phyloP scores from a whole-genome alignment of 2,329 filamentous ascomycete genomes.

The Monosporascus ibericus region DNA sequence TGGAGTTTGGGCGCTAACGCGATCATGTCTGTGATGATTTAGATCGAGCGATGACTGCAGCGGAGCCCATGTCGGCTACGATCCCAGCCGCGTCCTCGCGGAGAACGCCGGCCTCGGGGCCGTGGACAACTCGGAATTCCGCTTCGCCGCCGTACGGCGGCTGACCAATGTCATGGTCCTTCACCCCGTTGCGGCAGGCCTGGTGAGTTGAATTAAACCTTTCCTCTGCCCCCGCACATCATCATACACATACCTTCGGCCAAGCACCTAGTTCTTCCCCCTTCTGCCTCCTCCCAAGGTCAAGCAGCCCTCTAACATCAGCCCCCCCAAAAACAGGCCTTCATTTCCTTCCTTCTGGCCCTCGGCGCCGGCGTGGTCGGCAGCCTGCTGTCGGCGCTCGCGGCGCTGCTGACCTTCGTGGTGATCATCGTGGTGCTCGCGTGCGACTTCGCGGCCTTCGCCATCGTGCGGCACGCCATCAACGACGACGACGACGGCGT shows the following conservation, averaged over 20 bases:
- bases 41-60: constrained; percentile 17
- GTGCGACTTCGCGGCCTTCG: constrained; percentile 38
- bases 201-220: constrained; percentile 1
- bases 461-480: constrained; percentile 23
- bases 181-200: constrained; percentile 22
- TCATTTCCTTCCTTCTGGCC: constrained; percentile 39
- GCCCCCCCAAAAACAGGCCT: constrained; percentile 18
- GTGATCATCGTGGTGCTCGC: constrained; percentile 35
- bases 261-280: constrained; percentile 16
- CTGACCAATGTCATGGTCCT: constrained; percentile 41
- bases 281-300: constrained; percentile 12
- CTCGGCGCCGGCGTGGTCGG: constrained; percentile 37
- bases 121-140: constrained; percentile 27
- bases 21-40: not conserved
- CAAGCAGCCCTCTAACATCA: not conserved
- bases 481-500: constrained; percentile 11
- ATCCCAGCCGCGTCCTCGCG: constrained; percentile 16
- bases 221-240: not conserved
- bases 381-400: constrained; percentile 31
- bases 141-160: constrained; percentile 28
- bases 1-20: no score
- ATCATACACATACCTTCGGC: no score
- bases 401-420: constrained; percentile 34
- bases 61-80: constrained; percentile 19
- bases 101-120: constrained; percentile 7